Conservation (phyloP, 2,329 filamentous ascomycete genomes). For the Alternaria conjuncta region DNA sequence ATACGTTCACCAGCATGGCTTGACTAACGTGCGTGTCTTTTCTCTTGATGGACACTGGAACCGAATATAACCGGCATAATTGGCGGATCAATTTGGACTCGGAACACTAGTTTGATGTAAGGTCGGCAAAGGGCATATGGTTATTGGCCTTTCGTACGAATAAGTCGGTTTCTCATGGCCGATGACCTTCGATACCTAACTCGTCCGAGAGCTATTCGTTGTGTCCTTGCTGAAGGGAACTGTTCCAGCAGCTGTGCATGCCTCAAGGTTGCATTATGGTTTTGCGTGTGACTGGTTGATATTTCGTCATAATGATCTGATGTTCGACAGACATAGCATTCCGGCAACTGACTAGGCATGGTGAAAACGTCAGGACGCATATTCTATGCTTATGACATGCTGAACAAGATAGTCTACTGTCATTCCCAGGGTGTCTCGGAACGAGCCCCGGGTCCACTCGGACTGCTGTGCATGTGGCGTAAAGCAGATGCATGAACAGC, state of each 20-base stretch:
- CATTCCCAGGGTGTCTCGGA: not conserved
- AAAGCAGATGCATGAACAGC: conserved; percentile 1
- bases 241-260: not conserved
- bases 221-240: not conserved
- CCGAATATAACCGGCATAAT: not conserved
- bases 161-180: not conserved
- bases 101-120: not conserved
- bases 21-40: not conserved
- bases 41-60: not conserved
- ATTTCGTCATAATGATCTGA: not conserved
- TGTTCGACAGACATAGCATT: not conserved
- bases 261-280: not conserved
- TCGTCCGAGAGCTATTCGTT: not conserved
- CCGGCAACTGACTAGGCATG: not conserved
- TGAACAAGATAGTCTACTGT: not conserved
- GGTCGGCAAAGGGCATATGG: not conserved
- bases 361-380: not conserved
- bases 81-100: not conserved
- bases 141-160: not conserved
- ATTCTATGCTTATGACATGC: not conserved
- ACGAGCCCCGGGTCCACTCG: not conserved
- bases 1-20: not conserved
- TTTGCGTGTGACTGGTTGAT: not conserved
- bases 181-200: not conserved
- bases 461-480: conserved; percentile 3